These are phyloP conservation scores for Sanguinoderma infundibulare DNA, from an alignment of 1,284 basidiomycete species.

Conservation along the genomic window DNA sequence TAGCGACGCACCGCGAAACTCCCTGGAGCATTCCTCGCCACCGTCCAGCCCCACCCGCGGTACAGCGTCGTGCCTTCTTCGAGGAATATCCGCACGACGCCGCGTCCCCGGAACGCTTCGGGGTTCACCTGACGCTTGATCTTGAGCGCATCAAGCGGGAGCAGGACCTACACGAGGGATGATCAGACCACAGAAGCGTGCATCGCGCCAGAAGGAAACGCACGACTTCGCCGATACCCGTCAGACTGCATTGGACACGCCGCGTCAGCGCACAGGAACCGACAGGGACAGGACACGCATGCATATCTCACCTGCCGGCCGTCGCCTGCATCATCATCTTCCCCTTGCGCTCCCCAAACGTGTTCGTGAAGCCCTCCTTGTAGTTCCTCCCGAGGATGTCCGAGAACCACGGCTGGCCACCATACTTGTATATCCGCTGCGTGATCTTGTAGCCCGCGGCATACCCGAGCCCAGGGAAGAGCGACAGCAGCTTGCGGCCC, in stretches of 20 bases:
- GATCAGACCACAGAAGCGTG: neutral
- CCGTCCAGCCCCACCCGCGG: constrained; percentile 99
- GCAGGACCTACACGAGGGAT: constrained; percentile 63
- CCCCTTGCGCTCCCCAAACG: constrained; percentile 95
- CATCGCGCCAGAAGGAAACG: constrained; percentile 34
- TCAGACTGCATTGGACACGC: constrained; percentile 75
- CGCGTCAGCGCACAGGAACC: neutral
- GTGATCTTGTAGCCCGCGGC: constrained; percentile 97
- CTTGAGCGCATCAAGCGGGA: constrained; percentile 96
- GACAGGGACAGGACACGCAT: neutral
- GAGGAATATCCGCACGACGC: constrained; percentile 86
- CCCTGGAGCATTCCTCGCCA: constrained; percentile 96
- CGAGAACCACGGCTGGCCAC: constrained; percentile 98
- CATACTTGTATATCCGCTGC: constrained; percentile 97
- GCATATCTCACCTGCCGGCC: constrained; percentile 81
- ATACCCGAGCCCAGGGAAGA: constrained; percentile 98
- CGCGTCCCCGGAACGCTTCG: constrained; percentile 92
- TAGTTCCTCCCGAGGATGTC: constrained; percentile 85
- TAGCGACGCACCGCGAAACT: constrained; percentile 81
- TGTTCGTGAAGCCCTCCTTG: constrained; percentile 77
- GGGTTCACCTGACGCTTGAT: constrained; percentile 99
- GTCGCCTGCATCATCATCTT: constrained; percentile 96
- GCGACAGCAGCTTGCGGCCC: constrained; percentile 79
- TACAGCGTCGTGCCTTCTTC: constrained; percentile 95
- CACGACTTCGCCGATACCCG: constrained; percentile 97